Base-by-base conservation (phyloP, 257 asterid genomes). In the Capsicum rhomboideum region DNA sequence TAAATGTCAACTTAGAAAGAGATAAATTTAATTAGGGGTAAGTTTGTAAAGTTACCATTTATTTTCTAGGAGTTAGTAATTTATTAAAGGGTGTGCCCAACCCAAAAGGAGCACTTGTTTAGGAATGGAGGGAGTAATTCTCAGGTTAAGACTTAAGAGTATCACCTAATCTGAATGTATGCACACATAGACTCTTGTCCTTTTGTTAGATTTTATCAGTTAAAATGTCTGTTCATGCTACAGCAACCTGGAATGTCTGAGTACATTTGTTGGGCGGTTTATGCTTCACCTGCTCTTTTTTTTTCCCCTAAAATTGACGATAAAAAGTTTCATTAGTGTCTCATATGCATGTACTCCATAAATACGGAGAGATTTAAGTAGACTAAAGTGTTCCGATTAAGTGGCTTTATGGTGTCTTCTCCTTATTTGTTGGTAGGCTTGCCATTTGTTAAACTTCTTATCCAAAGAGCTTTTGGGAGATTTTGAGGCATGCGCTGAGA, bases 381-480 rank as follows among this genome's bases (percentile, higher is more conserved):
- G 46, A 28, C 63, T 28, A 1, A 50, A 50, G 64, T 66, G 61
- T 50, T 82, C 55, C n/a, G 13, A 42, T 53, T 68, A 54, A 42
- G 50, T 7, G 11, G 10, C 46, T 50, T 64, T 85, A 20, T 87
- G 68, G n/a, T 42, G 37, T 85, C 13, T 64, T 78, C 49, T 79
- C 20, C 37, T 79, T 59, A 64, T 77, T 56, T 53, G 86, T 85
- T 84, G 83, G 75, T 72, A 97, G 99, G 97, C 93, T 58, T 95
- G 99, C 88, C 98, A 97, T 89, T 85, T 97, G 67, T 86, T 97
- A 78, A 59, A 86, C 91, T 93, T 93, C 88, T 90, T 97, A 86
- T 97, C 99, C 9, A 94, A 95, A 88, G 99, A 97, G 86, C 99
- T 97, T 61, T 86, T 95, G 95, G 99, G 97, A 84, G 99, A 97